phyloP scores from a whole-genome alignment of 208 protist genomes.

The Acanthamoeba triangularis region DNA sequence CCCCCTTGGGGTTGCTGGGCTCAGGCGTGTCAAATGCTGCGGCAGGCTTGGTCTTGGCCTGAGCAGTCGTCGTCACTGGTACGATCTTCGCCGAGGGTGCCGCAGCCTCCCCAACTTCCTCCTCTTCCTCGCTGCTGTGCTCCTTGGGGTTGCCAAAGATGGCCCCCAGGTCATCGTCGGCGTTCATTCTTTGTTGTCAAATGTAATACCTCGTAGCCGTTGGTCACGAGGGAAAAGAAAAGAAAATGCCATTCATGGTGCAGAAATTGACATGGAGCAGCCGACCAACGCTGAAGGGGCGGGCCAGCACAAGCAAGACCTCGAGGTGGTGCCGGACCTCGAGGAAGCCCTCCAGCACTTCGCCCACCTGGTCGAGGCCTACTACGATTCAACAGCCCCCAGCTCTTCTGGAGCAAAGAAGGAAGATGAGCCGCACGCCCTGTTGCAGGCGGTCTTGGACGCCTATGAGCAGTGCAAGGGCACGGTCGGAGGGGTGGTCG shows the following conservation, averaged over 20 bases:
- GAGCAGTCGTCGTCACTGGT: not conserved
- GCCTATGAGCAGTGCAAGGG: conserved; percentile 25
- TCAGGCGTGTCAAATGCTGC: conserved; percentile 27
- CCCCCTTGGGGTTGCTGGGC: not conserved
- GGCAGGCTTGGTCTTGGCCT: not conserved
- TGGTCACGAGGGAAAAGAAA: not conserved
- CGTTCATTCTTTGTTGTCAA: not conserved
- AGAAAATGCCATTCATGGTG: not conserved
- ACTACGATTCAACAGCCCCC: not conserved
- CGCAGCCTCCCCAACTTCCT: not conserved
- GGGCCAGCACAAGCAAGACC: not conserved
- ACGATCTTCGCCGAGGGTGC: not conserved
- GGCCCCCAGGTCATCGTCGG: conserved; percentile 32
- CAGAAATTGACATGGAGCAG: not conserved
- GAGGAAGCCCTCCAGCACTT: not conserved
- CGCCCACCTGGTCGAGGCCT: not conserved
- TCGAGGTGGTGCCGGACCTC: not conserved
- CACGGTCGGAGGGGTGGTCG: not conserved
- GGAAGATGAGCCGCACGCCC: not conserved
- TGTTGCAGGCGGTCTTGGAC: conserved; percentile 4
- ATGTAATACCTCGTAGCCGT: not conserved
- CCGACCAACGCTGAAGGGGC: not conserved
- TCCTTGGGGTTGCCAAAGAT: conserved; percentile 25
- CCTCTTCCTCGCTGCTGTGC: not conserved
- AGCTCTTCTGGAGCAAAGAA: not conserved